Base-by-base conservation (phyloP, 1,139 yeast species). In the Tardiomyces depauwii region DNA sequence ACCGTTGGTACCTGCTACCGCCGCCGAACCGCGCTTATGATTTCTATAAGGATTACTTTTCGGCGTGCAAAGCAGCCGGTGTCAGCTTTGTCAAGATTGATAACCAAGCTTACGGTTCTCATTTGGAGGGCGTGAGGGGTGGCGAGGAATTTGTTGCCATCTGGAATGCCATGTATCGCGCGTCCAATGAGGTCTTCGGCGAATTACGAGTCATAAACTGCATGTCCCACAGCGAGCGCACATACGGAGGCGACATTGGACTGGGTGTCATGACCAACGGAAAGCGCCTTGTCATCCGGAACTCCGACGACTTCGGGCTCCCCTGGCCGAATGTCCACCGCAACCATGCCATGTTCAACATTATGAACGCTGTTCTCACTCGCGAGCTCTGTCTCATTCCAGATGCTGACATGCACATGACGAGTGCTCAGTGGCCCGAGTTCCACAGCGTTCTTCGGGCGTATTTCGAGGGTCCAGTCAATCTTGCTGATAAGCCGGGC, bases 381-480 rank as follows among this genome's bases (percentile, higher is more conserved):
- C 28, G 32, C 23, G n/a, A 38, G 25, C 21, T 45, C n/a, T 18
- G 21, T 21, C 28, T 45, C 28, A 25, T 42, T 18, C 42, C 47
- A 6, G 47, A 45, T 40, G 47, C 42, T 11, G 47, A 45, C 30
- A 45, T 45, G 47, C 42, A 42, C 42, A 43, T 30, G 39, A 41
- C 47, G 2, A 33, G 30, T 6, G 42, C 45, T 13, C 39, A 42
- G 25, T 25, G 39, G 39, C 19, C 42, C 4, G 45, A 42, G 14
- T 42, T 32, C 23, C 47, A 45, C n/a, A 44, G 45, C 16, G 45
- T 42, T 7, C 42, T 45, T 14, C 44, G 47, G 16, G 44, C 47
- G 10, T 36, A 36, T 19, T 42, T 42, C 19, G 45, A 45, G 11
- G 47, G 47, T 6, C 47, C 47, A 13, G 33, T 45, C 4, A 27